Evolutionary conservation across 495 filamentous ascomycete genomes (phyloP).

Genomic region (Penicillium pancosmium): DNA sequence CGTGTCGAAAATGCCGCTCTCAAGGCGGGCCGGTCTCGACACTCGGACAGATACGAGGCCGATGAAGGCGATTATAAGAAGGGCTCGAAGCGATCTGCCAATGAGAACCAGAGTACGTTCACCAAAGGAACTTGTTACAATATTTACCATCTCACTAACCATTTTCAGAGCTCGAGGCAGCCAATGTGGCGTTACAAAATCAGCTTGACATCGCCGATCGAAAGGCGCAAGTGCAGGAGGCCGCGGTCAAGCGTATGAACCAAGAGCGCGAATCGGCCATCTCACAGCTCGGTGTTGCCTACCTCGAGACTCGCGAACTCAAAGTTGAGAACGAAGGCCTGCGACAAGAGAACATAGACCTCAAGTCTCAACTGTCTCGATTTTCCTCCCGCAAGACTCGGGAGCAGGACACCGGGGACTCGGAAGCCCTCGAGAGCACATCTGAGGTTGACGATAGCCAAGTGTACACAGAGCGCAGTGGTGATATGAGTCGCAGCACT

Average conservation of each 20-base stretch:
- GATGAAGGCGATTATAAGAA: slow-evolving; percentile 42
- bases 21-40: slow-evolving; percentile 47
- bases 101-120: slow-evolving; percentile 59
- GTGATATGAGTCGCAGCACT: slow-evolving; percentile 35
- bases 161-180: slow-evolving; percentile 57
- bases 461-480: slow-evolving; percentile 38
- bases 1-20: slow-evolving; percentile 59
- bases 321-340: slow-evolving; percentile 59
- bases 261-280: slow-evolving; percentile 68
- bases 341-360: slow-evolving; percentile 49
- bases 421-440: slow-evolving; percentile 30
- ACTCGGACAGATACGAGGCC: slow-evolving; percentile 45
- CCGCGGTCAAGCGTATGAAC: slow-evolving; percentile 59
- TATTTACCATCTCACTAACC: slow-evolving; percentile 11
- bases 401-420: slow-evolving; percentile 37
- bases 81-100: slow-evolving; percentile 39
- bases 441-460: slow-evolving; percentile 41
- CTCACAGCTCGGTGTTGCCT: slow-evolving; percentile 64
- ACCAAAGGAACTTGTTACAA: background rate
- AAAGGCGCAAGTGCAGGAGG: slow-evolving; percentile 61
- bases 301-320: slow-evolving; percentile 63
- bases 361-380: slow-evolving; percentile 45
- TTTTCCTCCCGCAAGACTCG: slow-evolving; percentile 25
- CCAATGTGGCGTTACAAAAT: slow-evolving; percentile 57
- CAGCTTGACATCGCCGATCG: slow-evolving; percentile 61